phyloP scores from a whole-genome alignment of 2,329 filamentous ascomycete species.

The Penicillium digitatum region DNA sequence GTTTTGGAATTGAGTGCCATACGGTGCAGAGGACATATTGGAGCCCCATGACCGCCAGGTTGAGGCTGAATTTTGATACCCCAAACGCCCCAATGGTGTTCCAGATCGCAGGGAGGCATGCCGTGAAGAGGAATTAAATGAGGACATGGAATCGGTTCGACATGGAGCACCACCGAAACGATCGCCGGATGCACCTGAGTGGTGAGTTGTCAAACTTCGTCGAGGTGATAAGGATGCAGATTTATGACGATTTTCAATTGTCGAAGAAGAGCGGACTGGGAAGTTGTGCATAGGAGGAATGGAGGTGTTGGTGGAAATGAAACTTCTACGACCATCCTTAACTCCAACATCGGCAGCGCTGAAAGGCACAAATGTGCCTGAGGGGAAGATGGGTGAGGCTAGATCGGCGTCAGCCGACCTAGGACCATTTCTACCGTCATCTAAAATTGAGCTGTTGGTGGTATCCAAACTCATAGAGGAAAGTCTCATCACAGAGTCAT shows the following conservation, averaged over 20 bases:
- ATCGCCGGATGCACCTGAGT: slow-evolving; percentile 26
- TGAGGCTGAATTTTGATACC: background rate
- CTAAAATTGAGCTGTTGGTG: slow-evolving; percentile 38
- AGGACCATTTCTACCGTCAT: slow-evolving; percentile 29
- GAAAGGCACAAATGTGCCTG: slow-evolving; percentile 35
- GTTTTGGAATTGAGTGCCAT: slow-evolving; percentile 27
- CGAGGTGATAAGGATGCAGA: slow-evolving; percentile 29
- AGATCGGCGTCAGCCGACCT: slow-evolving; percentile 29
- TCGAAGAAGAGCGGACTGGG: slow-evolving; percentile 27
- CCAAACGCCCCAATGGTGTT: slow-evolving; percentile 6
- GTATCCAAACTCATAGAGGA: slow-evolving; percentile 39
- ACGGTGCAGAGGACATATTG: slow-evolving; percentile 17
- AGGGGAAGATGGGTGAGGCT: slow-evolving; percentile 31
- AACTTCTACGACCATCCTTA: slow-evolving; percentile 29
- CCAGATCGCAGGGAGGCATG: slow-evolving; percentile 19
- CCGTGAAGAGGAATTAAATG: slow-evolving; percentile 19
- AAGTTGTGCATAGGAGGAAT: slow-evolving; percentile 26
- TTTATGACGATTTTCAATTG: slow-evolving; percentile 22
- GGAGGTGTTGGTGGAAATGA: slow-evolving; percentile 23
- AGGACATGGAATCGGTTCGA: slow-evolving; percentile 30
- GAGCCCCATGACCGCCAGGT: slow-evolving; percentile 14
- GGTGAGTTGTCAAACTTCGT: slow-evolving; percentile 32
- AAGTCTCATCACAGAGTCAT: slow-evolving; percentile 34
- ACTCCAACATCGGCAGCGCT: slow-evolving; percentile 38
- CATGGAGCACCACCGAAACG: slow-evolving; percentile 25